phyloP scores from a whole-genome alignment of 257 asterid species.

The Nicotiana tabacum region DNA sequence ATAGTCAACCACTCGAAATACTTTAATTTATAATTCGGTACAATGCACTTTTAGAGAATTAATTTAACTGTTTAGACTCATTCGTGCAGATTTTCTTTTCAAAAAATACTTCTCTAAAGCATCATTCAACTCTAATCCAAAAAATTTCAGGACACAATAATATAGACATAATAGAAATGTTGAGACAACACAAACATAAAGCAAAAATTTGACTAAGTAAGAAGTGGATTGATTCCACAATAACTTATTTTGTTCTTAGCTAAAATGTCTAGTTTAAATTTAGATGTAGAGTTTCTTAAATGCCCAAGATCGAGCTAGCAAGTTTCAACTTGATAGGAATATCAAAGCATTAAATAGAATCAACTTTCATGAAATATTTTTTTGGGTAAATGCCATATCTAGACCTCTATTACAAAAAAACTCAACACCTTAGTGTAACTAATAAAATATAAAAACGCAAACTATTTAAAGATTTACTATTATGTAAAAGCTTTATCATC shows the following conservation, averaged over 20 bases:
- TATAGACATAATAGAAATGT: too few species aligned
- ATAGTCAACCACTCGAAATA: too few species aligned
- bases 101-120: neutral
- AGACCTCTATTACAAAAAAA: too few species aligned
- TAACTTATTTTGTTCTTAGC: neutral
- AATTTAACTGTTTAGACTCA: neutral
- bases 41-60: neutral
- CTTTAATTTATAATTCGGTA: neutral
- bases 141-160: neutral
- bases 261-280: neutral
- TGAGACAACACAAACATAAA: neutral
- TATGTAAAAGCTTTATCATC: too few species aligned
- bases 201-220: neutral
- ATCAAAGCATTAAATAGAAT: too few species aligned
- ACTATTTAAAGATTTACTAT: too few species aligned
- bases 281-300: constrained; percentile 1
- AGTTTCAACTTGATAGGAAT: too few species aligned
- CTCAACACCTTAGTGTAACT: too few species aligned
- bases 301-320: neutral
- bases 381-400: too few species aligned
- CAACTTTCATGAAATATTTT: too few species aligned
- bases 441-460: too few species aligned
- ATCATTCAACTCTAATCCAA: neutral
- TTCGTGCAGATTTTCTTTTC: neutral
- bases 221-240: neutral